Evolutionary conservation across 2,329 filamentous ascomycete species (phyloP).

Genomic region (Grosmannia penicillata): DNA sequence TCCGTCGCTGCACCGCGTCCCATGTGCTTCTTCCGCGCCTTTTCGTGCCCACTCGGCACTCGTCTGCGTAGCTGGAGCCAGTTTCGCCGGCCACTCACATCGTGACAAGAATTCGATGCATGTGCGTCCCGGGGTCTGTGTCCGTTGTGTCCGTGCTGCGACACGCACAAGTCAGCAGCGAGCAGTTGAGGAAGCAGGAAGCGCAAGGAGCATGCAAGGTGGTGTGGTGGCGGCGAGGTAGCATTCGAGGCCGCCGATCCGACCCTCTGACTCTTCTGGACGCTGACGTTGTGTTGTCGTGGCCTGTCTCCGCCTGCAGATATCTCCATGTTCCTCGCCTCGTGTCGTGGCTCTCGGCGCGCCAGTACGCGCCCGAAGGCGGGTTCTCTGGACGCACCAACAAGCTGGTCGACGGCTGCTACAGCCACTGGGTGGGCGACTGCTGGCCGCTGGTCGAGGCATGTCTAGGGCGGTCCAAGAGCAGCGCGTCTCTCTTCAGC

Average conservation of each 20-base stretch:
- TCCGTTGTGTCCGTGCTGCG: conserved; percentile 3
- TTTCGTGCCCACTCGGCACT: too few relatives aligned
- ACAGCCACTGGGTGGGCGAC: conserved; percentile 93
- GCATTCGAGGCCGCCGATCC: too few relatives aligned
- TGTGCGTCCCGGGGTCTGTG: conserved; percentile 14
- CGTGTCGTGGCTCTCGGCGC: conserved; percentile 74
- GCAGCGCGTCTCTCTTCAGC: conserved; percentile 46
- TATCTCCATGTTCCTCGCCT: conserved; percentile 65
- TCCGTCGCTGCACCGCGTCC: too few relatives aligned
- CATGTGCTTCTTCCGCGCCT: too few relatives aligned
- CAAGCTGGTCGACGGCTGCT: conserved; percentile 96
- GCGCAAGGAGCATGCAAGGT: not conserved
- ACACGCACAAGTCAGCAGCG: not conserved
- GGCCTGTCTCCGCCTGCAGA: conserved; percentile 22
- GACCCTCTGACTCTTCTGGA: not conserved
- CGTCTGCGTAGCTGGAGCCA: too few relatives aligned
- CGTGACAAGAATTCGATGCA: conserved; percentile 21
- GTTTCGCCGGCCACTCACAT: conserved; percentile 23
- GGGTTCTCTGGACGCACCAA: conserved; percentile 91
- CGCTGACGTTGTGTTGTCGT: not conserved
- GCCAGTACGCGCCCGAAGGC: conserved; percentile 82
- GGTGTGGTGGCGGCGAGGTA: too few relatives aligned
- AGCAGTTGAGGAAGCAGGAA: not conserved
- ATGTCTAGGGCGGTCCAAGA: conserved; percentile 33
- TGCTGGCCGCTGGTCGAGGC: conserved; percentile 90